Evolutionary conservation across 176 grass and related monocot genomes (phyloP), one percentile per base, ranked within the genome.

Genomic region (sorghum (Sorghum bicolor)): DNA sequence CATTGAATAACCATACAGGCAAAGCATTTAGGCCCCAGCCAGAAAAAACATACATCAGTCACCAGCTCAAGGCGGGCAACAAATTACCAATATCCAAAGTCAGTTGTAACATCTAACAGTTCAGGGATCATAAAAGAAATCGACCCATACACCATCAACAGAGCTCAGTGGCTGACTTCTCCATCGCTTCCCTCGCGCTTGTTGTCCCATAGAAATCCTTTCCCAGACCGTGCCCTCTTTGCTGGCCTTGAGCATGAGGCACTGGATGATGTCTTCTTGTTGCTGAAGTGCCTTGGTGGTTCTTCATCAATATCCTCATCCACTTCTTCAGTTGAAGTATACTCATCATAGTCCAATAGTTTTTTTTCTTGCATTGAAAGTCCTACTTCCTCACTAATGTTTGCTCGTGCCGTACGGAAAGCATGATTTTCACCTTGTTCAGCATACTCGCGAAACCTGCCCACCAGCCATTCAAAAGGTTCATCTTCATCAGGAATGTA

Each of bases 381-480:
- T 25, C 55, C n/a, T 62, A n/a, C n/a, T 63, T 40, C 55, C 61
- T 77, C 55, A 25, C 8, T 62, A 24, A 13, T 39, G 19, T 55
- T 55, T 26, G 75, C 55, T 39, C 53, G 14, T 41, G 55, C 75
- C n/a, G 17, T 29, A 19, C 39, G 13, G 4, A 62, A 28, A 28
- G 55, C 3, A 4, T 5, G 61, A 17, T 29, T 28, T 29, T 5
- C 6, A 40, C 22, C 34, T 3, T 5, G 53, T 62, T 41, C 33
- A 37, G 13, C 6, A 5, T 19, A 4, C 15, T 2, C 0, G 6
- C n/a, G 55, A 63, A 10, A 77, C 75, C 61, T 77, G 33, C 55
- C 55, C 0, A 77, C 75, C 55, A 77, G n/a, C 75, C 75, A 63
- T 30, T 78, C 76, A 64, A 64, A 43, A 20, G 76, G 76, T 44